Evolutionary conservation across 2,329 filamentous ascomycete genomes (phyloP).

Genomic region (Ramichloridium luteum): DNA sequence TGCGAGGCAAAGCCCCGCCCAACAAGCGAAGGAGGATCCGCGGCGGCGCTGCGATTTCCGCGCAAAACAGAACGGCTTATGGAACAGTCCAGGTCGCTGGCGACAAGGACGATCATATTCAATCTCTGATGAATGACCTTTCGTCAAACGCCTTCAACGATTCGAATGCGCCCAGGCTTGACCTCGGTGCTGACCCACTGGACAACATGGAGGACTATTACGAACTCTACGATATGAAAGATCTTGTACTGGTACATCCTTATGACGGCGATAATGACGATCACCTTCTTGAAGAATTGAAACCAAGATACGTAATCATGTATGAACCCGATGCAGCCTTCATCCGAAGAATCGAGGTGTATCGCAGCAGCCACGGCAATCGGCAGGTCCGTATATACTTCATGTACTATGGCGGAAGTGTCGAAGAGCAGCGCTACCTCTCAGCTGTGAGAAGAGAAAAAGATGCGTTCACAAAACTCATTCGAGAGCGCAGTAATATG

Average conservation of each 20-base stretch:
- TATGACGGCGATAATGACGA: constrained; percentile 96
- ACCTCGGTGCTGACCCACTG: constrained; percentile 64
- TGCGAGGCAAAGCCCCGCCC: constrained; percentile 49
- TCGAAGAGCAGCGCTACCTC: constrained; percentile 90
- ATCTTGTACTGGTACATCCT: constrained; percentile 77
- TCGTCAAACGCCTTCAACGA: constrained; percentile 68
- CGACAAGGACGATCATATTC: constrained; percentile 72
- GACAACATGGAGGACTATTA: constrained; percentile 90
- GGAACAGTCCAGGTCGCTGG: constrained; percentile 66
- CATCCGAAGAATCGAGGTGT: constrained; percentile 87
- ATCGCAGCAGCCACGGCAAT: constrained; percentile 84
- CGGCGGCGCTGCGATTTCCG: constrained; percentile 50
- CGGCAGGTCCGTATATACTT: constrained; percentile 89
- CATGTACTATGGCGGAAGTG: constrained; percentile 86
- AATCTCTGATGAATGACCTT: constrained; percentile 69
- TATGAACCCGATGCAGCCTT: constrained; percentile 94
- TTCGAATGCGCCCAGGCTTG: constrained; percentile 51
- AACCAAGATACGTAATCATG: constrained; percentile 93
- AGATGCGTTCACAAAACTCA: constrained; percentile 86
- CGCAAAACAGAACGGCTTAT: constrained; percentile 53
- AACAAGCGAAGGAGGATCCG: constrained; percentile 80
- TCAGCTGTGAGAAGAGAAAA: constrained; percentile 87
- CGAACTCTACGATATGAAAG: constrained; percentile 80
- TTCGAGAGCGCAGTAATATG: constrained; percentile 87
- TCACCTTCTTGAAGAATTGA: constrained; percentile 86